Evolutionary conservation across 805 yeast genomes (phyloP).

Genomic region (Yarrowia yakushimensis): DNA sequence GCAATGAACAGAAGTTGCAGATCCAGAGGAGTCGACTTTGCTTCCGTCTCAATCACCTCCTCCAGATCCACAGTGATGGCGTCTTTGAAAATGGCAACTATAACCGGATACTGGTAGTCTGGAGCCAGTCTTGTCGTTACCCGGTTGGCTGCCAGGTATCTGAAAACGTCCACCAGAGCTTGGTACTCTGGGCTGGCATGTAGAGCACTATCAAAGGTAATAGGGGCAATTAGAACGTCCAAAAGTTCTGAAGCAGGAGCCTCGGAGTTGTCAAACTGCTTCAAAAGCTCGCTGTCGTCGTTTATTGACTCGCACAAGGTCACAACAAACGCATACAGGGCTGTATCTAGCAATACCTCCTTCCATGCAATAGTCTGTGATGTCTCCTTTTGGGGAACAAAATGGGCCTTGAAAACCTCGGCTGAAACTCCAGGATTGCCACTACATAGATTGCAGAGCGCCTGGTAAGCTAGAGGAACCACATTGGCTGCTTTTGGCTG

Average conservation of each 20-base stretch:
- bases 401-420: background rate
- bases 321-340: constrained; percentile 11
- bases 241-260: background rate
- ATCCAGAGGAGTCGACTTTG: constrained; percentile 7
- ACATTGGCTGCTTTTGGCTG: background rate
- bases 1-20: background rate
- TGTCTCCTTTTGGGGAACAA: background rate
- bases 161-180: constrained; percentile 5
- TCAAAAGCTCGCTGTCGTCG: background rate
- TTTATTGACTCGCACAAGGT: constrained; percentile 3
- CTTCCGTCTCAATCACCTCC: constrained; percentile 6
- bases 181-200: constrained; percentile 8
- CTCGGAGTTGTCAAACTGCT: background rate
- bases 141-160: background rate
- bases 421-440: constrained; percentile 1
- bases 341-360: background rate
- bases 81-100: background rate
- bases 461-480: constrained; percentile 12
- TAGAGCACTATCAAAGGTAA: background rate
- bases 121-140: background rate
- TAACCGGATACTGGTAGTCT: background rate
- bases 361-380: background rate
- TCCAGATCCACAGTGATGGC: constrained; percentile 13
- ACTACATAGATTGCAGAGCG: constrained; percentile 12
- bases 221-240: background rate